A percentile compares a stretch with the other conserved stretches of the same genome.
Conservation (phyloP, 2,329 filamentous ascomycete species). For the Aspergillus vadensis region DNA sequence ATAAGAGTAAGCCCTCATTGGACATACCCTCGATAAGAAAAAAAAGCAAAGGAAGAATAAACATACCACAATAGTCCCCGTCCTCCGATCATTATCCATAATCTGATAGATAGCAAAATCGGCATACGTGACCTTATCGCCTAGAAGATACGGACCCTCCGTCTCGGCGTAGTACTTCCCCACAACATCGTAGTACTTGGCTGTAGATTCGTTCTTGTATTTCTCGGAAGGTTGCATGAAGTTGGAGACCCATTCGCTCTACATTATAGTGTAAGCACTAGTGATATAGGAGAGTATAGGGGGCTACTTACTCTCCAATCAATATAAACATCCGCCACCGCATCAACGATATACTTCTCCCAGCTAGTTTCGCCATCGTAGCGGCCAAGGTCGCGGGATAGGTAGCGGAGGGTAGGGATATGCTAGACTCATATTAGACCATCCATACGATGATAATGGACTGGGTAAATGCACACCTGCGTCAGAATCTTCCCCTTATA, state of each 20-base stretch:
- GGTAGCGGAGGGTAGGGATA: constrained; percentile 40
- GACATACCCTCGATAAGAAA: not conserved
- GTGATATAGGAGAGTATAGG: not conserved
- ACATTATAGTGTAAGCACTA: not conserved
- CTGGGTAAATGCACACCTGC: not conserved
- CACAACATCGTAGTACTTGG: constrained; percentile 36
- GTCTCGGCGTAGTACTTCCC: constrained; percentile 34
- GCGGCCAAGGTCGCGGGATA: constrained; percentile 36
- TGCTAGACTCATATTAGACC: constrained; percentile 18
- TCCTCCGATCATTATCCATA: constrained; percentile 42
- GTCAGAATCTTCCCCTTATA: constrained; percentile 37
- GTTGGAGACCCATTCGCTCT: constrained; percentile 32
- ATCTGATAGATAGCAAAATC: constrained; percentile 46
- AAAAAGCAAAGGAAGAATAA: too few species aligned
- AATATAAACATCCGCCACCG: constrained; percentile 42
- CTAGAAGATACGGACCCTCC: constrained; percentile 41
- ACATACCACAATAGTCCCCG: constrained; percentile 35
- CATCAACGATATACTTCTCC: constrained; percentile 43
- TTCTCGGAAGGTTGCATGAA: constrained; percentile 33
- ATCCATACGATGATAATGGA: not conserved
- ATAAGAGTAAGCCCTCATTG: not conserved
- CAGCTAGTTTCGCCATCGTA: constrained; percentile 42
- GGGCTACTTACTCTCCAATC: constrained; percentile 42
- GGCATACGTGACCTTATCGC: constrained; percentile 40
- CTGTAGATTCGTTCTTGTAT: constrained; percentile 34